phyloP scores from a whole-genome alignment of 768 basidiomycete species.

The Tylopilus balloui region DNA sequence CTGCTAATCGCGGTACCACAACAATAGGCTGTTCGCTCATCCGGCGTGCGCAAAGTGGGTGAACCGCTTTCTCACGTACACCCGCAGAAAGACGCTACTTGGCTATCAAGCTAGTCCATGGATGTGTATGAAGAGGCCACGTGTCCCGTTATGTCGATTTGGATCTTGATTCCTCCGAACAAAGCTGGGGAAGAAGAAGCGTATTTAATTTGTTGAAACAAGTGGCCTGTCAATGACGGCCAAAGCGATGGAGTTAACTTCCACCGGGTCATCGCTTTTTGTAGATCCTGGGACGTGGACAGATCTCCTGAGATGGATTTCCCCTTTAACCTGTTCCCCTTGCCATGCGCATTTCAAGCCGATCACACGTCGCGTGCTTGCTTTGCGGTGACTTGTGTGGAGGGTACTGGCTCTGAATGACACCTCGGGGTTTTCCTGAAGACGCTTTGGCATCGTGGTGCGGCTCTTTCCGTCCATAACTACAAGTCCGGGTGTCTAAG shows the following conservation, averaged over 20 bases:
- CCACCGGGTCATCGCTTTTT: background rate
- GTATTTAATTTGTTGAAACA: too few relatives aligned
- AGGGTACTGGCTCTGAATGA: too few relatives aligned
- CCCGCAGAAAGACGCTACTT: too few relatives aligned
- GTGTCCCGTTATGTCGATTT: too few relatives aligned
- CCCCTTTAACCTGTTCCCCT: background rate
- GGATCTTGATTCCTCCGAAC: too few relatives aligned
- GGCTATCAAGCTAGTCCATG: background rate
- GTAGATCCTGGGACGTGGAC: background rate
- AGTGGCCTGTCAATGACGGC: too few relatives aligned
- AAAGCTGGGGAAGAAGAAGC: too few relatives aligned
- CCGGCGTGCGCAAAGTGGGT: background rate
- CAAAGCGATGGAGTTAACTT: conserved; percentile 6
- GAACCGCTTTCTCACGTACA: background rate
- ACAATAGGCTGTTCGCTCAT: background rate
- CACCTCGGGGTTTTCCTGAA: background rate
- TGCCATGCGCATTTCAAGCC: too few relatives aligned
- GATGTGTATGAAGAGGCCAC: background rate
- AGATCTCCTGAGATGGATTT: background rate
- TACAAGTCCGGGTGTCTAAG: background rate
- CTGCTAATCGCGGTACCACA: too few relatives aligned
- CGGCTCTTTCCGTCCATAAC: background rate
- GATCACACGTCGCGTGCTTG: background rate
- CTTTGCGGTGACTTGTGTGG: background rate
- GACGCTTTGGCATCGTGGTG: conserved; percentile 1